Evolutionary conservation across 129 eudicot species (phyloP).

Genomic region (Dittrichia graveolens): DNA sequence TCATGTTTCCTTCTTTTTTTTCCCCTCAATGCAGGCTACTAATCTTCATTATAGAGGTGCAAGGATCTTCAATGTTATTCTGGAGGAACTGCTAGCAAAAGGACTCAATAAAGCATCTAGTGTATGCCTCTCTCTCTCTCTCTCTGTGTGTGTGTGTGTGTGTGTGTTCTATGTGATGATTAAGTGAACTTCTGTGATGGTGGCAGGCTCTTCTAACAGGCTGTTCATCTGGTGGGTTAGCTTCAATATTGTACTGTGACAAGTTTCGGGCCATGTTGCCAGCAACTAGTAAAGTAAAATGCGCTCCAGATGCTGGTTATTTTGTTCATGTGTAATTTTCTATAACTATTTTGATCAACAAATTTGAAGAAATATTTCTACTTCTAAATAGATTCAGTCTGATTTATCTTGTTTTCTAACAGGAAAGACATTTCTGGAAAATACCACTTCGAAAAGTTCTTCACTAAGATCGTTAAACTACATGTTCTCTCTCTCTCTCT

Average conservation of each 20-base stretch:
- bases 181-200: neutral
- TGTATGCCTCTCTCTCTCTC: conserved; percentile 31
- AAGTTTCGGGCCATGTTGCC: conserved; percentile 43
- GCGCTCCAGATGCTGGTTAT: conserved; percentile 52
- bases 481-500: conserved; percentile 36
- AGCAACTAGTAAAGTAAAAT: conserved; percentile 34
- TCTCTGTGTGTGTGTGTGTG: neutral
- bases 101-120: conserved; percentile 60
- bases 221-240: conserved; percentile 51
- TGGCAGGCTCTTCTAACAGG: conserved; percentile 47
- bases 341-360: conserved; percentile 5
- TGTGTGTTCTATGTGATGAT: neutral
- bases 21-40: conserved; percentile 35
- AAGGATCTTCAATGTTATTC: conserved; percentile 52
- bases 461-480: conserved; percentile 42
- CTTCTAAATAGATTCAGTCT: neutral
- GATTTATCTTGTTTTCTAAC: conserved; percentile 1
- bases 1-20: neutral
- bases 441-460: conserved; percentile 45
- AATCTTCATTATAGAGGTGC: conserved; percentile 70
- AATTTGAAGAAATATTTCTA: neutral
- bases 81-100: conserved; percentile 55
- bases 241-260: conserved; percentile 45
- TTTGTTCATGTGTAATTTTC: conserved; percentile 46
- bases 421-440: conserved; percentile 52